These are phyloP conservation scores for Aspergillus hancockii DNA, from an alignment of 495 filamentous ascomycete species.

Conservation along the genomic window DNA sequence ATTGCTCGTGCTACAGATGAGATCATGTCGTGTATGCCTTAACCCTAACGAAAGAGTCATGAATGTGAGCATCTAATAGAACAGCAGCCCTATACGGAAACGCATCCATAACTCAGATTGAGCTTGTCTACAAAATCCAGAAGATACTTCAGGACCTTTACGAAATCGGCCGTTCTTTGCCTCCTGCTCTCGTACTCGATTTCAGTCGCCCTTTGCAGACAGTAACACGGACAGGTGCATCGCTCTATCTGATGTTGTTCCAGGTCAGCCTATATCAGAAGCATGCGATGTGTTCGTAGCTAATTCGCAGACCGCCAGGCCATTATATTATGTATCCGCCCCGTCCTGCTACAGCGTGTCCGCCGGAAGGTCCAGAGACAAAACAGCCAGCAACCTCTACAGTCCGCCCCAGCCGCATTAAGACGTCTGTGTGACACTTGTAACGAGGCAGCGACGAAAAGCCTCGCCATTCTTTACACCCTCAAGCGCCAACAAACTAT, in stretches of 20 bases:
- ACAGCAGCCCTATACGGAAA: conserved; percentile 24
- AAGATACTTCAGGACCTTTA: conserved; percentile 22
- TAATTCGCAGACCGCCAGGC: conserved; percentile 10
- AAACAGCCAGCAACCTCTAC: conserved; percentile 2
- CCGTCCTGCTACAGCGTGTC: conserved; percentile 23
- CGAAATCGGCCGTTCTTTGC: conserved; percentile 22
- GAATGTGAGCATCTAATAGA: neutral
- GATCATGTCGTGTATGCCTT: conserved; percentile 25
- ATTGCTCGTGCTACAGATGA: conserved; percentile 28
- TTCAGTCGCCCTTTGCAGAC: conserved; percentile 20
- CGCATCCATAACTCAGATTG: conserved; percentile 22
- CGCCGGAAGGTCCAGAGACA: conserved; percentile 18
- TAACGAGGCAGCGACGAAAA: conserved; percentile 25
- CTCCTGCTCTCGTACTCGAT: conserved; percentile 16
- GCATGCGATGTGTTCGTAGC: neutral
- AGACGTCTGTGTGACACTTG: conserved; percentile 25
- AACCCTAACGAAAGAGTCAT: neutral
- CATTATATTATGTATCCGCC: conserved; percentile 27
- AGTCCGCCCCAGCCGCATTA: conserved; percentile 10
- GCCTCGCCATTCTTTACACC: conserved; percentile 20
- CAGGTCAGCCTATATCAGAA: conserved; percentile 10
- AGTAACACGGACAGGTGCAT: conserved; percentile 25
- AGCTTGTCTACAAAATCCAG: conserved; percentile 23
- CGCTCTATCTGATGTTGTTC: conserved; percentile 25
- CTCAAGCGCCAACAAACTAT: conserved; percentile 23